Base-by-base conservation (phyloP, 2,329 filamentous ascomycete genomes). In the Ceratocystis lukuohia region DNA sequence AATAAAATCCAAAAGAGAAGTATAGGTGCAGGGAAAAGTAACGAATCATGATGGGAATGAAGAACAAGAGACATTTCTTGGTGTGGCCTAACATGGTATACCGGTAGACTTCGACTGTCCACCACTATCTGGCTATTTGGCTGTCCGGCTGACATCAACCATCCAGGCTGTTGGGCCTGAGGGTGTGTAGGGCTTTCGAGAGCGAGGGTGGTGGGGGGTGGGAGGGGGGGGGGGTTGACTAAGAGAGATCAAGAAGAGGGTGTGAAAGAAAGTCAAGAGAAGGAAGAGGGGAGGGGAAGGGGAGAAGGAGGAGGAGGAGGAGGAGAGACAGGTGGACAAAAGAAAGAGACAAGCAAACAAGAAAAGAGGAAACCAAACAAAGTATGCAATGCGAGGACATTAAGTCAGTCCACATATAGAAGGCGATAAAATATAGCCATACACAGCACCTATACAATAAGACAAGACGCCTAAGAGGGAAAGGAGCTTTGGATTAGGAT, bases 301-400 rank as follows among this genome's bases (percentile, higher is more conserved):
- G 53, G n/a, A 59, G 53, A 3, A 59, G 56, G 25, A 48, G 8
- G 46, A 62, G 37, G 41, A 63, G 20, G 25, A 48, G 20, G 17
- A 62, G 37, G 41, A 63, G 30, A 63, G 41, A 63, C 62, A 53
- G 53, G 41, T n/a, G 28, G 8, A 25, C 62, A 41, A 64, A 56
- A 57, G 46, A 5, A 17, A 20, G 41, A 46, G 46, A 63, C 22
- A 63, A 50, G 28, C 8, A 46, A 63, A 63, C 44, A 17, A 46
- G 20, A 48, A 46, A 63, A 48, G 41, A 63, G 61, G 25, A 48
- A 63, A 48, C 12, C 7, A 48, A 48, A 48, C 28, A 48, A 28
- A 30, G 44, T 30, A 46, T 6, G 48, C 53, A 37, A 57, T 12
- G 53, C 12, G 7, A 57, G 53, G 53, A 33, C 5, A 30, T 5